A percentile compares a stretch with the other conserved stretches of the same genome.
These are phyloP conservation scores for Naegleria gruberi DNA, from an alignment of 208 protist genomes.

Conservation along the genomic window DNA sequence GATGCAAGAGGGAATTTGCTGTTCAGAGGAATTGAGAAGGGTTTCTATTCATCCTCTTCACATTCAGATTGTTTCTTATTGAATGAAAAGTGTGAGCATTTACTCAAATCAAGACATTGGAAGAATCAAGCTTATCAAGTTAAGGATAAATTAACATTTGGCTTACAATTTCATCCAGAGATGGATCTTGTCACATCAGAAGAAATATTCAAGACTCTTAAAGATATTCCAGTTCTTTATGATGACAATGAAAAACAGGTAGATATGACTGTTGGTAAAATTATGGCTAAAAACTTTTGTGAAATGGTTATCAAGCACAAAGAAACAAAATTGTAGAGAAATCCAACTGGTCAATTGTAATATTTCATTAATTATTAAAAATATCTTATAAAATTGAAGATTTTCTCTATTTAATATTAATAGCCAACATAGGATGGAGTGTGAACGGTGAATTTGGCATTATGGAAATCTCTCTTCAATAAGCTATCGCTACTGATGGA, in stretches of 20 bases:
- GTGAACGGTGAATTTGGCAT: too few species aligned
- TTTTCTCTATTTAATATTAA: too few species aligned
- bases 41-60: not conserved
- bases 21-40: not conserved
- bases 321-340: not conserved
- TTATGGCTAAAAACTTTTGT: not conserved
- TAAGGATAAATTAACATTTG: not conserved
- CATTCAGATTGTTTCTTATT: not conserved
- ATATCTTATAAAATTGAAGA: too few species aligned
- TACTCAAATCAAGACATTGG: not conserved
- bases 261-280: not conserved
- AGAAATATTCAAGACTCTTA: not conserved
- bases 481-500: too few species aligned
- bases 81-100: not conserved
- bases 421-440: too few species aligned
- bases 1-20: not conserved
- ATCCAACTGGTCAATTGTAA: too few species aligned
- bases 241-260: not conserved
- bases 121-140: not conserved
- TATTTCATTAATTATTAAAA: too few species aligned
- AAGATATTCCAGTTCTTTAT: not conserved
- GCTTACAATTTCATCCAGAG: slow-evolving; percentile 11
- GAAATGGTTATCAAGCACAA: not conserved
- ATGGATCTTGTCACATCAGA: not conserved
- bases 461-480: too few species aligned